These are phyloP conservation scores for Pseudocercospora vitis DNA, from an alignment of 2,329 filamentous ascomycete genomes.

Conservation along the genomic window DNA sequence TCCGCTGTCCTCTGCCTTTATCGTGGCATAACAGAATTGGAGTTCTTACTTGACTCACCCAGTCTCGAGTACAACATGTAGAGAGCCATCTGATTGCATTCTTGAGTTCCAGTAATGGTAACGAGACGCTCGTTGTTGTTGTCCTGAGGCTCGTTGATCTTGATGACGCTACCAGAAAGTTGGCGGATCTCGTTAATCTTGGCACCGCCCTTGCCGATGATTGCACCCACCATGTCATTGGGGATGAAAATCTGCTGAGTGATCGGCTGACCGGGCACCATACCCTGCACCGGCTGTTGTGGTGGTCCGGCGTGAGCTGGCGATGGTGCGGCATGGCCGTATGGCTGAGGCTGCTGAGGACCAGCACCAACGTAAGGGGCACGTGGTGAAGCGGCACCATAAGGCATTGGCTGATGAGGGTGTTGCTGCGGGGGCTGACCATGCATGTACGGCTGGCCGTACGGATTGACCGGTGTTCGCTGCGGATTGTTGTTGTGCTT, in stretches of 20 bases:
- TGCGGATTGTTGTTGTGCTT: conserved; percentile 71
- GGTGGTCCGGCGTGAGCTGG: conserved; percentile 65
- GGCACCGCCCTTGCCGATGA: conserved; percentile 95
- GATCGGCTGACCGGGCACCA: conserved; percentile 76
- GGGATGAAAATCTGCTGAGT: conserved; percentile 99
- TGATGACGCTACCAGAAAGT: conserved; percentile 95
- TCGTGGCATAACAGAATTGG: conserved; percentile 43
- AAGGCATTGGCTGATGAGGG: conserved; percentile 69
- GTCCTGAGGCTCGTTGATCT: conserved; percentile 99
- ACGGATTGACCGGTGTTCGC: conserved; percentile 57
- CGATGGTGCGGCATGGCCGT: conserved; percentile 54
- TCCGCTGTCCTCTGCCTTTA: conserved; percentile 21
- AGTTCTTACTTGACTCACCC: conserved; percentile 60
- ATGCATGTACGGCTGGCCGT: conserved; percentile 65
- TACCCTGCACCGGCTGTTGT: conserved; percentile 68
- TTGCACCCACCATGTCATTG: conserved; percentile 99
- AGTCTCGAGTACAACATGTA: conserved; percentile 99
- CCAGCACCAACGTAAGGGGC: conserved; percentile 75
- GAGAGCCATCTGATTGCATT: conserved; percentile 99
- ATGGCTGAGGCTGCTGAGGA: conserved; percentile 69
- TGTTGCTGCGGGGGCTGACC: conserved; percentile 54
- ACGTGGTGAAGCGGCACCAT: conserved; percentile 69
- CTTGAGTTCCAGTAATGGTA: conserved; percentile 94
- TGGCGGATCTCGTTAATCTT: conserved; percentile 99
- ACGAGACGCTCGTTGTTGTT: conserved; percentile 98